Evolutionary conservation across 2,329 filamentous ascomycete genomes (phyloP).

Genomic region (Cryoendolithus antarcticus): DNA sequence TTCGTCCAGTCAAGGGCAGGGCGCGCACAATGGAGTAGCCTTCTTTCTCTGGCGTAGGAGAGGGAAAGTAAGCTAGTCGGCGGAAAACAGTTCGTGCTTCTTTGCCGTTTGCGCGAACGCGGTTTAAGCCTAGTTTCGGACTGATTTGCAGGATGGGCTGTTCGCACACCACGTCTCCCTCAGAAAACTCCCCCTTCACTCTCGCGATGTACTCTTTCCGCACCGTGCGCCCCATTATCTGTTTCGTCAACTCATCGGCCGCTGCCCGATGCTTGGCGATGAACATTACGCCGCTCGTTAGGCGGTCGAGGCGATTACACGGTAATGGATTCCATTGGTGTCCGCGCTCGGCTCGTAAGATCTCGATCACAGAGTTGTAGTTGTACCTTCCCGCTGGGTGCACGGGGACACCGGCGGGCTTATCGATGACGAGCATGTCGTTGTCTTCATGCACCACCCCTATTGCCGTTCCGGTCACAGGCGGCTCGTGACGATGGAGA

Average conservation of each 20-base stretch:
- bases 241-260: constrained; percentile 61
- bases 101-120: constrained; percentile 88
- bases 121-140: constrained; percentile 85
- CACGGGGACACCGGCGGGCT: constrained; percentile 87
- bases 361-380: constrained; percentile 88
- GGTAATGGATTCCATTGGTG: constrained; percentile 50
- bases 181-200: constrained; percentile 82
- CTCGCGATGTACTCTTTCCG: constrained; percentile 92
- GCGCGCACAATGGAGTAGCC: constrained; percentile 94
- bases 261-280: constrained; percentile 75
- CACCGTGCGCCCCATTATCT: constrained; percentile 70
- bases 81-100: constrained; percentile 83
- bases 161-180: constrained; percentile 82
- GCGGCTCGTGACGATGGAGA: constrained; percentile 88
- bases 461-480: constrained; percentile 70
- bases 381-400: constrained; percentile 93
- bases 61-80: constrained; percentile 79
- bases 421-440: constrained; percentile 91
- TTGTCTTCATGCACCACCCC: constrained; percentile 81
- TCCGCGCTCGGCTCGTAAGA: constrained; percentile 66
- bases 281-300: constrained; percentile 98
- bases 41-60: constrained; percentile 29
- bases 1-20: constrained; percentile 82
- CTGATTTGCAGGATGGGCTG: constrained; percentile 90
- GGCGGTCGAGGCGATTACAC: constrained; percentile 83